These are phyloP conservation scores for Hortaea sp. DNA, from an alignment of 2,329 filamentous ascomycete species.

Conservation along the genomic window DNA sequence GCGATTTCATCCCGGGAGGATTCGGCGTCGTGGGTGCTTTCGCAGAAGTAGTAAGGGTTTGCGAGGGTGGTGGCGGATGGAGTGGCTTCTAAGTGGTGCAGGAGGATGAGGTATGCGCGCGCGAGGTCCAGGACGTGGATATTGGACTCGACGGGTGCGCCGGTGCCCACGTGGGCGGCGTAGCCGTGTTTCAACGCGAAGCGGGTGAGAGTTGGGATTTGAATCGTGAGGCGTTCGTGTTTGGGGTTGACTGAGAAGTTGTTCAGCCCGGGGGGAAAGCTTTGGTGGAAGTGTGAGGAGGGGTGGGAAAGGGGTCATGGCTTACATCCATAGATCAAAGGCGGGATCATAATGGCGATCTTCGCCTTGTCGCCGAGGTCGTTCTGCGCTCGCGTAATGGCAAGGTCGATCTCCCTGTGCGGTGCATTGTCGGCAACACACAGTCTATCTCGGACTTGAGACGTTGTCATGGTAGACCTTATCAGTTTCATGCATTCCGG, in stretches of 20 bases:
- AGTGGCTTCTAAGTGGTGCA: slow-evolving; percentile 36
- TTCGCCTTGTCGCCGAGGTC: slow-evolving; percentile 32
- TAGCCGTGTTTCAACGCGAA: slow-evolving; percentile 41
- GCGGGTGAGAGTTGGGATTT: slow-evolving; percentile 38
- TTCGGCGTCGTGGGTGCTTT: slow-evolving; percentile 31
- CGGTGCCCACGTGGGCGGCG: slow-evolving; percentile 36
- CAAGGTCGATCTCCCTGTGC: slow-evolving; percentile 38
- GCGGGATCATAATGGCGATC: slow-evolving; percentile 39
- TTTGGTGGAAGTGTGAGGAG: no score
- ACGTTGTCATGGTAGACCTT: slow-evolving; percentile 36
- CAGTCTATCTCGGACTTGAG: slow-evolving; percentile 32
- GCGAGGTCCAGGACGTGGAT: slow-evolving; percentile 42
- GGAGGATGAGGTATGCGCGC: slow-evolving; percentile 33
- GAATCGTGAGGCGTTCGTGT: slow-evolving; percentile 36
- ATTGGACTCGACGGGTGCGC: slow-evolving; percentile 31
- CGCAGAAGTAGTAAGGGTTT: slow-evolving; percentile 43
- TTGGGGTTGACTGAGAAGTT: slow-evolving; percentile 17
- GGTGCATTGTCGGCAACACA: slow-evolving; percentile 31
- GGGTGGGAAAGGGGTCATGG: no score
- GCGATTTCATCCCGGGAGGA: slow-evolving; percentile 35
- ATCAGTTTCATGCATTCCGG: slow-evolving; percentile 26
- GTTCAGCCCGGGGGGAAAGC: not conserved
- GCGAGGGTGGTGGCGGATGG: slow-evolving; percentile 23
- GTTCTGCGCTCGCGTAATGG: slow-evolving; percentile 30
- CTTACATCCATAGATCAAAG: slow-evolving; percentile 37